A percentile compares a stretch with the other conserved stretches of the same genome.
Evolutionary conservation across 2,329 filamentous ascomycete species (phyloP).

Genomic region (Phyllosticta citribraziliensis): DNA sequence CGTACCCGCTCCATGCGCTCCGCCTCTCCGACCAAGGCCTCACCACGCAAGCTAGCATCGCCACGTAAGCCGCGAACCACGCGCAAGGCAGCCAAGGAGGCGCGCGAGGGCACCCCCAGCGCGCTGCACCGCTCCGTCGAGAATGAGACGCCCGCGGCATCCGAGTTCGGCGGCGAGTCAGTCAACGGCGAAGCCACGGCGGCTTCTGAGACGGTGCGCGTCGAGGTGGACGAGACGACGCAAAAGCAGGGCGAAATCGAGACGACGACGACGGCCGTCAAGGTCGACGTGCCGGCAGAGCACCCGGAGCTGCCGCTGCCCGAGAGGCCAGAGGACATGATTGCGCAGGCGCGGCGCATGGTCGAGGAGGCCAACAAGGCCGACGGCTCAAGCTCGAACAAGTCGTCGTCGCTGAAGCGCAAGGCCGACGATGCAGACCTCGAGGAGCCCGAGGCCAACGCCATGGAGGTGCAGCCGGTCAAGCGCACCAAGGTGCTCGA

Average conservation of each 20-base stretch:
- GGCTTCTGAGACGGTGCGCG: constrained; percentile 50
- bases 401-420: constrained; percentile 23
- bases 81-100: constrained; percentile 25
- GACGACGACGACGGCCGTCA: constrained; percentile 62
- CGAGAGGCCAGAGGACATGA: constrained; percentile 72
- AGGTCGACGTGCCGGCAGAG: constrained; percentile 63
- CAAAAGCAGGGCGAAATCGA: constrained; percentile 51
- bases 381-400: constrained; percentile 21
- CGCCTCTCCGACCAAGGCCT: constrained; percentile 44
- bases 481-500: constrained; percentile 71
- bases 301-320: constrained; percentile 59
- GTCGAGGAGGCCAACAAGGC: constrained; percentile 60
- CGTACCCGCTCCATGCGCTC: constrained; percentile 45
- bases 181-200: constrained; percentile 32
- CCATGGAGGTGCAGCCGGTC: constrained; percentile 36
- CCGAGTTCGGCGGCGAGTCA: constrained; percentile 30
- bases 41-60: constrained; percentile 39
- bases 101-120: constrained; percentile 33
- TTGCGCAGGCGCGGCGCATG: constrained; percentile 80
- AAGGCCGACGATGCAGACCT: constrained; percentile 46
- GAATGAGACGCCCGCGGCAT: constrained; percentile 19
- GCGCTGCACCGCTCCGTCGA: constrained; percentile 27
- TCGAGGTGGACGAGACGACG: constrained; percentile 59
- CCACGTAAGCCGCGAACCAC: constrained; percentile 46
- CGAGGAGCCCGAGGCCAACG: constrained; percentile 35